These are phyloP conservation scores for Lizanozyma gosingica DNA, from an alignment of 1,139 yeast species.

Conservation along the genomic window DNA sequence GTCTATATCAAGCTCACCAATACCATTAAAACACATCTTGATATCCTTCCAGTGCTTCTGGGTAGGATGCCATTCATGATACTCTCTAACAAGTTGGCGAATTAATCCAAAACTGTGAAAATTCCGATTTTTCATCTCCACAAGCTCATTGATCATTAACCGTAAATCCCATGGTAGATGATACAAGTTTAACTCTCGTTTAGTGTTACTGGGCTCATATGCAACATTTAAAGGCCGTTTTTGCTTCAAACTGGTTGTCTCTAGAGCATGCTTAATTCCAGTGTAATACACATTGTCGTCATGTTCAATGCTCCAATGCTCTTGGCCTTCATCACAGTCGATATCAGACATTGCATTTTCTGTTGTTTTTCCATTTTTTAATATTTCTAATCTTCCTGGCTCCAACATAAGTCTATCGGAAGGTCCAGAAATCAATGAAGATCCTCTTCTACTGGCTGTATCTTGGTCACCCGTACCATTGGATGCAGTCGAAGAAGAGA, in stretches of 20 bases:
- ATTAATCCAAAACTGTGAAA: conserved; percentile 17
- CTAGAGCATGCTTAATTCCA: conserved; percentile 26
- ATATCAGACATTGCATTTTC: no score
- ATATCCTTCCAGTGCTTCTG: conserved; percentile 25
- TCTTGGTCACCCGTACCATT: conserved; percentile 7
- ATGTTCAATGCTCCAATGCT: conserved; percentile 21
- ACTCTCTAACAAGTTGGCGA: conserved; percentile 16
- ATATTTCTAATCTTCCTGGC: no score
- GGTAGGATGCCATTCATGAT: conserved; percentile 24
- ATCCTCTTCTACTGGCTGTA: conserved; percentile 17
- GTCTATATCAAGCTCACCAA: conserved; percentile 23
- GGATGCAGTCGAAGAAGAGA: background rate
- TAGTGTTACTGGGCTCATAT: background rate
- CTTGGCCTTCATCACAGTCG: conserved; percentile 13
- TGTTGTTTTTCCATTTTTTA: no score
- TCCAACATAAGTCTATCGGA: background rate
- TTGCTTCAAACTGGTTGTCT: conserved; percentile 24
- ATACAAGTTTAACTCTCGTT: conserved; percentile 11
- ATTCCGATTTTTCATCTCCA: conserved; percentile 18
- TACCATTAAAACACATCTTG: conserved; percentile 26
- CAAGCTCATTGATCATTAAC: conserved; percentile 27
- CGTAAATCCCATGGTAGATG: conserved; percentile 34
- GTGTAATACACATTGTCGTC: conserved; percentile 19
- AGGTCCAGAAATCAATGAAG: background rate
- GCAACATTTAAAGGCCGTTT: background rate